Base-by-base conservation (phyloP, 768 basidiomycete species). In the Erythrobasidium yunnanense region DNA sequence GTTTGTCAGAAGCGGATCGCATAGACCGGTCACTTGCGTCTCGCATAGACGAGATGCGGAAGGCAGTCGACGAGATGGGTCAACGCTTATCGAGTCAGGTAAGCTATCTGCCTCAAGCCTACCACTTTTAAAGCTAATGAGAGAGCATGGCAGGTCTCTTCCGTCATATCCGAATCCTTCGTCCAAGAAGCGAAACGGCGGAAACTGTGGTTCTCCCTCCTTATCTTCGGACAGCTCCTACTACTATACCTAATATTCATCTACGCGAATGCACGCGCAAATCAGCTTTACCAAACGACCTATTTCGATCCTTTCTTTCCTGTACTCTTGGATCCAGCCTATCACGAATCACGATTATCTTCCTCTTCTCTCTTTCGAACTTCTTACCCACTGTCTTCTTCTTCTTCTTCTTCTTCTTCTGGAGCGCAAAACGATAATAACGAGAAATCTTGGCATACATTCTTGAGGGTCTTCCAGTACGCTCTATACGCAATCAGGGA, bases 221-320 rank as follows among this genome's bases (percentile, higher is more conserved):
- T 51, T 25, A 25, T 63, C 7, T 23, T 63, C 23, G 18, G 23
- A 22, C 47, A 63, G 49, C 25, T 51, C 2, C 20, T 29, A 4
- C 17, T 63, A 2, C 3, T 63, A 2, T 63, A 49, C 47, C 47
- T 49, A 2, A 25, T 63, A 2, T 63, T 33, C 55, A 62, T 18
- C 22, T 55, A 22, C 34, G 65, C 65, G 1, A 47, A 66, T 27
- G 30, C 65, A n/a, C 65, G 65, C 13, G 55, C 65, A 2, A 42
- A 38, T 32, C 42, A 38, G 34, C 15, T 42, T 15, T 42, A 38
- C 18, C 65, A 66, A 32, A 66, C 58, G 27, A 56, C 55, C 29
- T 66, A 62, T 20, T 62, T 62, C 65, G 65, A 66, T 29, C 65
- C 65, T 17, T 66, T 66, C 55, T 57, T 42, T 45, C 65, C 65